phyloP scores from a whole-genome alignment of 345 rosid genomes.

The Pistacia vera region DNA sequence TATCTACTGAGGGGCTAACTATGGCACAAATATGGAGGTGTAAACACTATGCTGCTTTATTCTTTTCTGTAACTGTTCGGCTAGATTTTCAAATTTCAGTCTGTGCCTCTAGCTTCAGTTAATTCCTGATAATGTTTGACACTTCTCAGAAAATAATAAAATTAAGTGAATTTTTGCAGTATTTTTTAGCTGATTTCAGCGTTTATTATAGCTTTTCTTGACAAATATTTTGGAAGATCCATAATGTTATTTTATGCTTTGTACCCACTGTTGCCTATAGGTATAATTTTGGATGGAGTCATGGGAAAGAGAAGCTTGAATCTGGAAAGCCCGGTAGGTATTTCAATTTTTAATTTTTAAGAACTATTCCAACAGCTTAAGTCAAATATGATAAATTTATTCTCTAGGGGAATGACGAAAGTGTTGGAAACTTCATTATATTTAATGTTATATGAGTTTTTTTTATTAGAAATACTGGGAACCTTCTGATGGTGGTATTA shows the following conservation, averaged over 20 bases:
- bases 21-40: not conserved
- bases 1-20: not conserved
- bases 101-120: not conserved
- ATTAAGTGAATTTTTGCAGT: not conserved
- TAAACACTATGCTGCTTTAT: not conserved
- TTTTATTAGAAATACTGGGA: not conserved
- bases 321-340: conserved; percentile 80
- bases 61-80: not conserved
- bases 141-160: not conserved
- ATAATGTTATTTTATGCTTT: not conserved
- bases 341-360: not conserved
- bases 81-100: not conserved
- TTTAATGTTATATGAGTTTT: no score
- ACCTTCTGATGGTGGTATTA: not conserved
- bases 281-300: conserved; percentile 97
- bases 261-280: conserved; percentile 33
- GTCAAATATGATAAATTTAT: no score
- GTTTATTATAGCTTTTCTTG: not conserved
- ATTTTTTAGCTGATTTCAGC: not conserved
- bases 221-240: not conserved
- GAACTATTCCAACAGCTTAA: not conserved
- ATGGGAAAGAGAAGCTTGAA: conserved; percentile 94
- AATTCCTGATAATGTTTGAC: not conserved
- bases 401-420: no score
- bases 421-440: not conserved